Percentiles rank a stretch among this genome's conserved stretches.
Conservation (phyloP, 2,329 filamentous ascomycete species). For the Rachicladosporium sp. region DNA sequence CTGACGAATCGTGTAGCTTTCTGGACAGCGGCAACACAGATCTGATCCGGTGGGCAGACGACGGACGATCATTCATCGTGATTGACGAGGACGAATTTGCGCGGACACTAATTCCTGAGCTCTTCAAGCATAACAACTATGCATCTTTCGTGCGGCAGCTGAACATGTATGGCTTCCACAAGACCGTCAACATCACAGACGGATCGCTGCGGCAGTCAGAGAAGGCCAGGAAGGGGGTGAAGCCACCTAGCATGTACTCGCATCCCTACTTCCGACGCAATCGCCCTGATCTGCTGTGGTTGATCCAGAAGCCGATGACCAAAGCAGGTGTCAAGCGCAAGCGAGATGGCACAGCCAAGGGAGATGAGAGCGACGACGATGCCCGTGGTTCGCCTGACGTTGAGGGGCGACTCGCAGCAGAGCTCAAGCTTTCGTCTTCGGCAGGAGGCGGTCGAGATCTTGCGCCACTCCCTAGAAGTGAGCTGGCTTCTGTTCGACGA, state of each 20-base stretch:
- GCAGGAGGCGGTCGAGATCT: slow-evolving; percentile 33
- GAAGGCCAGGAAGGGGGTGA: slow-evolving; percentile 80
- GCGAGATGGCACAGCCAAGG: slow-evolving; percentile 47
- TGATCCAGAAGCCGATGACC: slow-evolving; percentile 90
- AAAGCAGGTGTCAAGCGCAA: slow-evolving; percentile 39
- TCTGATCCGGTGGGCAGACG: slow-evolving; percentile 91
- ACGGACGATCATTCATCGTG: slow-evolving; percentile 92
- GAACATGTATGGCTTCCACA: slow-evolving; percentile 45
- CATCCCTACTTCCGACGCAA: slow-evolving; percentile 94
- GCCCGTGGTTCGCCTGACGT: slow-evolving; percentile 18
- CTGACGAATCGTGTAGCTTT: slow-evolving; percentile 48
- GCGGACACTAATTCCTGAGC: slow-evolving; percentile 58
- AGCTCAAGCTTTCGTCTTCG: slow-evolving; percentile 10
- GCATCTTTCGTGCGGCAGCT: slow-evolving; percentile 64
- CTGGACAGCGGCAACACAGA: slow-evolving; percentile 88
- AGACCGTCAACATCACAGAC: slow-evolving; percentile 62
- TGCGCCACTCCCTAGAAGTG: slow-evolving; percentile 51
- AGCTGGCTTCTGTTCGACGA: slow-evolving; percentile 63
- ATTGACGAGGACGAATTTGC: slow-evolving; percentile 87
- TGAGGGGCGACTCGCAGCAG: slow-evolving; percentile 12
- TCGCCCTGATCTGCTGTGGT: slow-evolving; percentile 82
- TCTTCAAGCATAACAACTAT: slow-evolving; percentile 72
- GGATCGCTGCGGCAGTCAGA: slow-evolving; percentile 97
- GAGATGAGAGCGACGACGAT: slow-evolving; percentile 62
- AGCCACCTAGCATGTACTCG: slow-evolving; percentile 95